Percentiles rank a stretch among this genome's conserved stretches.
phyloP scores from a whole-genome alignment of 306 rosid species.

The Quercus gilva region DNA sequence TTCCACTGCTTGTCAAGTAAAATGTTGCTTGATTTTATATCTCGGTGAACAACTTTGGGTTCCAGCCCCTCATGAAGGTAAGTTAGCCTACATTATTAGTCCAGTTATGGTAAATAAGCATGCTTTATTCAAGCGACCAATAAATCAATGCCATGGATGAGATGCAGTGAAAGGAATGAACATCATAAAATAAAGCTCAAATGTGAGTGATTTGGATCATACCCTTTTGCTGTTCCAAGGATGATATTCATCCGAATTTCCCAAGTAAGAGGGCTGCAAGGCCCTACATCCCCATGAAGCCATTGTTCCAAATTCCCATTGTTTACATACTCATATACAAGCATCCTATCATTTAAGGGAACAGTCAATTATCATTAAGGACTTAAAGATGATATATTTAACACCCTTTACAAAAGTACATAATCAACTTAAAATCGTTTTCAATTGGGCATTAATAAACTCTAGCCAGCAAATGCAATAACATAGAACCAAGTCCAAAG shows the following conservation, averaged over 20 bases:
- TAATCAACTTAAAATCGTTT: neutral
- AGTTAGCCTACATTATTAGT: constrained; percentile 48
- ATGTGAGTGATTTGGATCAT: neutral
- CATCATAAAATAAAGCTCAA: neutral
- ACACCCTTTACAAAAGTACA: neutral
- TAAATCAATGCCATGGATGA: neutral
- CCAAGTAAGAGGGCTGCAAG: constrained; percentile 83
- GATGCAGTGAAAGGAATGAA: neutral
- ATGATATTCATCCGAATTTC: constrained; percentile 78
- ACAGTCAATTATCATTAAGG: neutral
- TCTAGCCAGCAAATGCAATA: neutral
- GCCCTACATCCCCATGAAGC: constrained; percentile 89
- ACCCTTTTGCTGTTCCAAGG: constrained; percentile 86
- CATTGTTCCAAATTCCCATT: constrained; percentile 90
- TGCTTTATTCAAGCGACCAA: neutral
- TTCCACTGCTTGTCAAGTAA: constrained; percentile 86
- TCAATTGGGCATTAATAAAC: neutral
- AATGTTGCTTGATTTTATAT: constrained; percentile 85
- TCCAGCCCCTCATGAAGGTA: constrained; percentile 92
- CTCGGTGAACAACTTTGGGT: constrained; percentile 94
- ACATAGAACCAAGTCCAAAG: neutral
- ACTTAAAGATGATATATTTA: neutral
- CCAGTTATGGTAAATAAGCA: neutral
- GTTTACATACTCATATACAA: constrained; percentile 82
- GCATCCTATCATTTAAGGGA: constrained; percentile 53